A percentile compares a stretch with the other conserved stretches of the same genome.
These are phyloP conservation scores for Penicillium sp. DNA, from an alignment of 2,329 filamentous ascomycete species.

Conservation along the genomic window DNA sequence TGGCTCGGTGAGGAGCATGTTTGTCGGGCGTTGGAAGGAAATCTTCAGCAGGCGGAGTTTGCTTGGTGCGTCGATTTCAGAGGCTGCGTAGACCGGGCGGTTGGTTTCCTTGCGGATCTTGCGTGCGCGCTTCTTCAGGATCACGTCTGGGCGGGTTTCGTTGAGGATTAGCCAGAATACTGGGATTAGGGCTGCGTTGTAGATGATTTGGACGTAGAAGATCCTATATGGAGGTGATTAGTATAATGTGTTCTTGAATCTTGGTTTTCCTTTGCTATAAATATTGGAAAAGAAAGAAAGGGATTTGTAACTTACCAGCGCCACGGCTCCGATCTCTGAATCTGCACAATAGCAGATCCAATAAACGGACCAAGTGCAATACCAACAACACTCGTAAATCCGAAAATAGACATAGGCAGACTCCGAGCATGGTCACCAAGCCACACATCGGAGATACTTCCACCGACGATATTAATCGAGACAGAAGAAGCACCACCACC, in stretches of 20 bases:
- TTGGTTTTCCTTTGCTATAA: no score
- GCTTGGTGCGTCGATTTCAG: conserved; percentile 21
- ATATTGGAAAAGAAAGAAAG: no score
- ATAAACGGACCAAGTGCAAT: conserved; percentile 47
- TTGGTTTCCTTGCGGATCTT: conserved; percentile 41
- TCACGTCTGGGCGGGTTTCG: conserved; percentile 45
- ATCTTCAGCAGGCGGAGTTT: conserved; percentile 31
- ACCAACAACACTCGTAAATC: conserved; percentile 44
- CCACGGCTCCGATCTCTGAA: conserved; percentile 39
- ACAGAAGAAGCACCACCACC: conserved; percentile 46
- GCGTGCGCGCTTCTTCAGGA: conserved; percentile 39
- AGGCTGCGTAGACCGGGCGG: conserved; percentile 27
- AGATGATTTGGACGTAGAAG: conserved; percentile 47
- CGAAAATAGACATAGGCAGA: conserved; percentile 45
- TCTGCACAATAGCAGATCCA: conserved; percentile 40
- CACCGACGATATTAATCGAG: conserved; percentile 42
- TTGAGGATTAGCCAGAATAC: conserved; percentile 42
- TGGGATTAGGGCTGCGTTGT: conserved; percentile 43
- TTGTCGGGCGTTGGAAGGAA: conserved; percentile 41
- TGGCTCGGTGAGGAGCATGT: conserved; percentile 44
- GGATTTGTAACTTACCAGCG: conserved; percentile 36
- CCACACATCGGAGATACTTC: conserved; percentile 40
- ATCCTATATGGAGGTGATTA: conserved; percentile 34
- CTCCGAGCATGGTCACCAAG: conserved; percentile 39
- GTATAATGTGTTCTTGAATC: background rate